Evolutionary conservation across 441 rosid species (phyloP).

Genomic region (Eugenia klotzschiana): DNA sequence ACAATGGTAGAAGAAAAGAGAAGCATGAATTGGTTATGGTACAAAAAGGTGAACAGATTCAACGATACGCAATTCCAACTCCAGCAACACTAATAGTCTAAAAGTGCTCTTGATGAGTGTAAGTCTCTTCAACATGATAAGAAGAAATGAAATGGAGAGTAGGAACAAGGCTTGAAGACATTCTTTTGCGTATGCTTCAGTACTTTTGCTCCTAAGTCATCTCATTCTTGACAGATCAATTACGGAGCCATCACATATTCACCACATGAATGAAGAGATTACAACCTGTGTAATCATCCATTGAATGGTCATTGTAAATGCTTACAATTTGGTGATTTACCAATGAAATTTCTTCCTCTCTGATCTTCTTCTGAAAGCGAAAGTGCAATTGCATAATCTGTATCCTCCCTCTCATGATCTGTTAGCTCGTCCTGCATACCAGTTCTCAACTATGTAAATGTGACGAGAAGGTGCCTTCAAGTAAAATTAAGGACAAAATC

Average conservation of each 20-base stretch:
- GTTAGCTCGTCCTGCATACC: constrained; percentile 32
- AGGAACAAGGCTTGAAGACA: neutral
- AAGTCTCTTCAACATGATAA: neutral
- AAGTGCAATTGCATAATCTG: constrained; percentile 40
- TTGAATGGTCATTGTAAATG: neutral
- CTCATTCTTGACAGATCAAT: neutral
- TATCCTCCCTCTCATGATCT: constrained; percentile 34
- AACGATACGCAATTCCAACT: neutral
- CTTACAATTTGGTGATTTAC: constrained; percentile 12
- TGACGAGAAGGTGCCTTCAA: neutral
- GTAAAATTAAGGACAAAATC: neutral
- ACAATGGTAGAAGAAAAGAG: neutral
- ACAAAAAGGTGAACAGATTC: neutral
- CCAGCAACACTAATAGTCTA: neutral
- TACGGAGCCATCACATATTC: neutral
- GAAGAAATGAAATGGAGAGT: neutral
- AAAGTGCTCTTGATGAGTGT: neutral
- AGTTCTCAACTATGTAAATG: neutral
- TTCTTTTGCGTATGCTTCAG: neutral
- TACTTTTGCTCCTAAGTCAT: neutral
- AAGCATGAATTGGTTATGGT: neutral
- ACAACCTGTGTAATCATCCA: neutral
- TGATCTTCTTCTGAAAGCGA: constrained; percentile 37
- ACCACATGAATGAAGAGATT: constrained; percentile 11
- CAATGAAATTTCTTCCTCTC: constrained; percentile 42